Evolutionary conservation across 345 rosid genomes (phyloP), one percentile per base, ranked within the genome.

Genomic region (Brassica nigra): DNA sequence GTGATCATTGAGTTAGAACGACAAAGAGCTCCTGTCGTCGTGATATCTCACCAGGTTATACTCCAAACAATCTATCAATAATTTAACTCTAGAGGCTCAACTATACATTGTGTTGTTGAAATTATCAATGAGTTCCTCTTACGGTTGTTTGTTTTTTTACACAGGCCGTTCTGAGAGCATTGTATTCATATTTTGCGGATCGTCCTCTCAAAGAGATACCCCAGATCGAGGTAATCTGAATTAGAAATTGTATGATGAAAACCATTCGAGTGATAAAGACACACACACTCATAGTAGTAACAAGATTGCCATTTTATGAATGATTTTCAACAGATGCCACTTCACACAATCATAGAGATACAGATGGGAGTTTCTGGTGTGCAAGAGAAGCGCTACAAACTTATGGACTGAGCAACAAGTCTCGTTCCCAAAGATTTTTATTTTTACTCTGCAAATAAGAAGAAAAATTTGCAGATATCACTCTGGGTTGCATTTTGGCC

Each of bases 321-420:
- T 80, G 73, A 0, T 44, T 36, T 62, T 58, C 4, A 42, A 85
- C 91, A 96, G 99, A 84, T 90, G 85, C 99, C 99, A 7, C 97
- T 93, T 69, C 99, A 96, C 82, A 93, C 99, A 0, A 93, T 96
- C 79, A 96, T 96, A 79, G 99, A 96, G 90, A 96, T 96, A 85
- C 98, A 96, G 73, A 96, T 96, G 99, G 99, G 99, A 74, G 99
- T 96, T 63, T 85, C 99, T 0, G 99, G 99, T 2, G 97, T 96
- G 72, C 98, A 96, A 79, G 99, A 96, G 89, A 96, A 96, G 84
- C 84, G 98, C 70, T 93, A 96, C 85, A 93, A 93, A 78, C 98
- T 96, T 85, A 96, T 96, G 99, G 97, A 95, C 83, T 95, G 84
- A 86, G 34, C 42, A 66, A 67, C 58, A 52, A 64, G 12, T 37